These are phyloP conservation scores for Picea engelmannii DNA, from an alignment of 83 land plant species.

Conservation along the genomic window DNA sequence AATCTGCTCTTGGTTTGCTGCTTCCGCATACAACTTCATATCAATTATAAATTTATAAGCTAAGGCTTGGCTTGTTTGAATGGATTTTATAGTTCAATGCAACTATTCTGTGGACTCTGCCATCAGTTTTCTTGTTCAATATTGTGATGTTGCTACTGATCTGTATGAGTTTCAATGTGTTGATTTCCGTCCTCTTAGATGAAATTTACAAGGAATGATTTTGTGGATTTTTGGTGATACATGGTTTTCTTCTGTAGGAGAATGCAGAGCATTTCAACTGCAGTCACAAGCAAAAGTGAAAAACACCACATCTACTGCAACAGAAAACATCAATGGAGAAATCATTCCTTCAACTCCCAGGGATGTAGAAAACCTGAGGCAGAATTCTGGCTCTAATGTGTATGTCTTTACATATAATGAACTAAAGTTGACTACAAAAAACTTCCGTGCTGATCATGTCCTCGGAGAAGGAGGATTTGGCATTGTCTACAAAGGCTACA, in stretches of 20 bases:
- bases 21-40: too few species aligned
- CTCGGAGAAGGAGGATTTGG: slow-evolving; percentile 88
- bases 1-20: too few species aligned
- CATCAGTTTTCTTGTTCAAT: too few species aligned
- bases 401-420: slow-evolving; percentile 70
- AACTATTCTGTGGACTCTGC: too few species aligned
- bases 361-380: slow-evolving; percentile 50
- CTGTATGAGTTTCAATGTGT: too few species aligned
- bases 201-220: too few species aligned
- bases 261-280: background rate
- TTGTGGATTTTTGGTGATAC: too few species aligned
- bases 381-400: slow-evolving; percentile 38
- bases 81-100: too few species aligned
- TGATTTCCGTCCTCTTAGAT: too few species aligned
- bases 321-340: slow-evolving; percentile 11
- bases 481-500: slow-evolving; percentile 66
- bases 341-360: slow-evolving; percentile 17
- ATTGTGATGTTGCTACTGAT: too few species aligned
- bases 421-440: slow-evolving; percentile 61
- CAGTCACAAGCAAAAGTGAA: background rate
- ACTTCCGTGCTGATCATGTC: slow-evolving; percentile 63
- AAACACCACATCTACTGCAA: background rate
- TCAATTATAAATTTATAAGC: too few species aligned
- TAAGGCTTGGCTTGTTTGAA: too few species aligned
- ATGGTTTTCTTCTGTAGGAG: background rate